Conservation (phyloP, 768 basidiomycete genomes). For the Amanita polypyramis region DNA sequence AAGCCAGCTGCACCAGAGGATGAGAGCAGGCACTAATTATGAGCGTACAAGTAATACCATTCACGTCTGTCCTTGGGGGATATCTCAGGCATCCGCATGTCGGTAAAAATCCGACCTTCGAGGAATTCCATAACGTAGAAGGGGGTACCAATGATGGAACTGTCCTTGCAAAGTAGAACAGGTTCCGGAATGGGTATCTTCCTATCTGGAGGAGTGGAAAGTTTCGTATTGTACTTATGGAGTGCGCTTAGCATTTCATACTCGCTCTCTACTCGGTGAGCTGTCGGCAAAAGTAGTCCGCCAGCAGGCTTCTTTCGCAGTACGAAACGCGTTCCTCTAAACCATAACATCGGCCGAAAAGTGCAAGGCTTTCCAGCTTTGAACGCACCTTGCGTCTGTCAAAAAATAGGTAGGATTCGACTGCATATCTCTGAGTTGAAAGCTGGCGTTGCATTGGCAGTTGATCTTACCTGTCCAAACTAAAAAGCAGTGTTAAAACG, state of each 20-base stretch:
- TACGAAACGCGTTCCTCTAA: constrained; percentile 57
- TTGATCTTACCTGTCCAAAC: constrained; percentile 73
- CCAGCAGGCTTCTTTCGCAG: constrained; percentile 92
- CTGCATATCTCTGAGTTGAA: constrained; percentile 24
- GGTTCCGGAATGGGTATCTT: constrained; percentile 81
- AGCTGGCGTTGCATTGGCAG: neutral
- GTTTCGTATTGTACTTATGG: constrained; percentile 57
- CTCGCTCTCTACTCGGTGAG: constrained; percentile 94
- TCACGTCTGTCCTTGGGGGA: constrained; percentile 50
- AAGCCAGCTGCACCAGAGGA: constrained; percentile 48
- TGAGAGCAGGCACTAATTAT: neutral
- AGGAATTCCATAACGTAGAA: constrained; percentile 98
- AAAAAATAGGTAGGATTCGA: constrained; percentile 97
- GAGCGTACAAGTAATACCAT: constrained; percentile 37
- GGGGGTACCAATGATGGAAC: constrained; percentile 67
- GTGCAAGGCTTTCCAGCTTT: neutral
- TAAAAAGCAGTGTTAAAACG: constrained; percentile 17
- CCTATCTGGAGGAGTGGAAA: constrained; percentile 35
- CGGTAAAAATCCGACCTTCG: constrained; percentile 89
- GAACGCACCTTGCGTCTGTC: constrained; percentile 55
- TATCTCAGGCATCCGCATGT: constrained; percentile 66
- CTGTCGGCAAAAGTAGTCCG: constrained; percentile 76
- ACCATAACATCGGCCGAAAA: constrained; percentile 3
- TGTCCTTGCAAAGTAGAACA: constrained; percentile 75
- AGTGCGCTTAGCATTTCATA: constrained; percentile 73